phyloP scores from a whole-genome alignment of 140 eudicot species.

The Ambrosia hybrid region DNA sequence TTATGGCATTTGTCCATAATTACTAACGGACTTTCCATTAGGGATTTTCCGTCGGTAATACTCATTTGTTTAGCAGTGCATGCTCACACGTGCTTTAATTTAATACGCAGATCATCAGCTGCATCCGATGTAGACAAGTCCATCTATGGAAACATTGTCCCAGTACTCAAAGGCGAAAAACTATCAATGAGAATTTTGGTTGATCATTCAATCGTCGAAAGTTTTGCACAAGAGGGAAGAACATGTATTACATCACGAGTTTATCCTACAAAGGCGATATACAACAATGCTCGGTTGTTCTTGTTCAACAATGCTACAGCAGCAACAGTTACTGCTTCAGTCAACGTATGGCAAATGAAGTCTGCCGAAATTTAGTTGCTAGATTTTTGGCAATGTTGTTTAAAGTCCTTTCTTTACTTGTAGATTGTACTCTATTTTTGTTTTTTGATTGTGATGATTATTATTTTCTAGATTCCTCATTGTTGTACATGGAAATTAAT shows the following conservation, averaged over 20 bases:
- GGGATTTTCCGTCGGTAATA: too few relatives aligned
- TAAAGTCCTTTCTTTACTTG: background rate
- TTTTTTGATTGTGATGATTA: constrained; percentile 9
- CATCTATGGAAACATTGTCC: constrained; percentile 66
- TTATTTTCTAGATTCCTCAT: constrained; percentile 17
- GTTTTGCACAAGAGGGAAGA: constrained; percentile 81
- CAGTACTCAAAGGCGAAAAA: constrained; percentile 71
- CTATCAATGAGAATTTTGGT: constrained; percentile 75
- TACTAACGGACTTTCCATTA: too few relatives aligned
- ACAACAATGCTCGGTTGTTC: constrained; percentile 54
- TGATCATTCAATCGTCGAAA: constrained; percentile 92
- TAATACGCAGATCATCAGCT: constrained; percentile 52
- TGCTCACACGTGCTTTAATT: too few relatives aligned
- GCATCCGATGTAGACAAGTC: constrained; percentile 64
- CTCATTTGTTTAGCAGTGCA: too few relatives aligned
- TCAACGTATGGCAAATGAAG: constrained; percentile 75
- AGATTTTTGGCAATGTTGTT: background rate
- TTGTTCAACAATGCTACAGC: constrained; percentile 84
- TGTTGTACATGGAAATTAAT: constrained; percentile 27
- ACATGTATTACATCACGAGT: constrained; percentile 74
- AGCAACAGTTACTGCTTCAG: constrained; percentile 46
- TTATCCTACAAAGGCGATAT: constrained; percentile 70
- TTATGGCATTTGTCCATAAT: too few relatives aligned
- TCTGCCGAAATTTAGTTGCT: constrained; percentile 19
- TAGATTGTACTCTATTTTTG: background rate